phyloP scores from a whole-genome alignment of 306 rosid genomes.

The Cicer chorassanicum region DNA sequence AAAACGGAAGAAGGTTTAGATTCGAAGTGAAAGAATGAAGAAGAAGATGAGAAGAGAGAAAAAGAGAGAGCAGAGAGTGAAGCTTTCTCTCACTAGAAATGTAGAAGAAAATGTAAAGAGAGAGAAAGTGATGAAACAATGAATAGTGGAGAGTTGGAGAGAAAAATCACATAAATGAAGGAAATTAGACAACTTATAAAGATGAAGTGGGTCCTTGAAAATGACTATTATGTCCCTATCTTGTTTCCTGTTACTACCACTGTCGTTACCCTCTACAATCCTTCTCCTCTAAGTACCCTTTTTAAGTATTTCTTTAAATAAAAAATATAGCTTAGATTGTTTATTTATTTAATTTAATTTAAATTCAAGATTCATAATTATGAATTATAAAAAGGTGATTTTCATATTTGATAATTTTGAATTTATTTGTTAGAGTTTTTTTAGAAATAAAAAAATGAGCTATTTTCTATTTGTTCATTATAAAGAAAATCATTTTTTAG shows the following conservation, averaged over 20 bases:
- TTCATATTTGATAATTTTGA: too few relatives aligned
- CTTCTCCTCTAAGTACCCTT: neutral
- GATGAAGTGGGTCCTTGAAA: constrained; percentile 53
- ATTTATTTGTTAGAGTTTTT: too few relatives aligned
- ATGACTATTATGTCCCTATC: constrained; percentile 61
- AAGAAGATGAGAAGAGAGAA: neutral
- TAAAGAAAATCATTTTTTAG: too few relatives aligned
- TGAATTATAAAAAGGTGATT: too few relatives aligned
- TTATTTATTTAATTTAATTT: too few relatives aligned
- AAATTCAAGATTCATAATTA: too few relatives aligned
- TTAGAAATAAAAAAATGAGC: too few relatives aligned
- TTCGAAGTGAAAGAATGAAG: neutral
- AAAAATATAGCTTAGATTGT: too few relatives aligned
- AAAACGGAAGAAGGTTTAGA: neutral
- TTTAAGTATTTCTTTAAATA: too few relatives aligned
- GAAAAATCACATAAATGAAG: constrained; percentile 15
- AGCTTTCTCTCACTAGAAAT: constrained; percentile 29
- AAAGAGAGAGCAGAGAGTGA: neutral
- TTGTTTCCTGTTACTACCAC: neutral
- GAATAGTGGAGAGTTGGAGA: neutral
- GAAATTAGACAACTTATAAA: constrained; percentile 40
- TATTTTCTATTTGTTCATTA: too few relatives aligned
- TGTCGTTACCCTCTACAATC: neutral
- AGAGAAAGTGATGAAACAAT: neutral
- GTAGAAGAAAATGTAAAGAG: neutral